Base-by-base conservation (phyloP, 2,329 filamentous ascomycete genomes). In the Aspergillus fumigatiaffinis region DNA sequence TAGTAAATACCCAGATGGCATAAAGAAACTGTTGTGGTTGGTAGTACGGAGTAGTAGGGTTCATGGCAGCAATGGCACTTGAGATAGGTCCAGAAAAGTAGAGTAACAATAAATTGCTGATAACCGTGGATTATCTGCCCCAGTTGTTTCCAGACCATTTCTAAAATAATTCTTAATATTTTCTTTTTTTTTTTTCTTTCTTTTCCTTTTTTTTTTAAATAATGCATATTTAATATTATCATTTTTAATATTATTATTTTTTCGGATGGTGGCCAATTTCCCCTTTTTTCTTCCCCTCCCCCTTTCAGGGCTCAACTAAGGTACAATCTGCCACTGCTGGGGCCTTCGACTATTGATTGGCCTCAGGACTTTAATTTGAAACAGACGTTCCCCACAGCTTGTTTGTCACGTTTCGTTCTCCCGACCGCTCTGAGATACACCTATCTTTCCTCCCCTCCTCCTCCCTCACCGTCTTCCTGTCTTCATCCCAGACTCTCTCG, bases 351-450 rank as follows among this genome's bases (percentile, higher is more conserved):
- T 10, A 47, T 25, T 23, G 12, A 47, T 47, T 47, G 44, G 44
- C 23, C 23, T 21, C 55, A 54, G 59, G 61, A 59, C 56, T 66
- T 68, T 71, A 71, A 71, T 66, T 69, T 73, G 71, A 73, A 73
- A 73, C 71, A 68, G 65, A 60, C 46, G 42, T 57, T 60, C 67
- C 61, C 68, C 69, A 69, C 68, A 58, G 53, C 60, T 53, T 26
- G n/a, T 35, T 52, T 55, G 62, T 66, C 63, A 66, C 63, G 63
- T 65, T 66, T 62, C 55, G 59, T 60, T 57, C 60, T 60, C 50
- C 55, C 59, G 61, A 59, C 59, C 59, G 57, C 54, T 53, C 56
- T 47, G 53, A 58, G 63, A 65, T 65, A 65, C 63, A 63, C 54
- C 63, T 68, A 54, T 59, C 60, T 60, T 59, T 60, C 57, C 57